Evolutionary conservation across 352 stramenopile species (phyloP), one percentile per base, ranked within the genome.

Genomic region (Globisporangium cylindrosporum): DNA sequence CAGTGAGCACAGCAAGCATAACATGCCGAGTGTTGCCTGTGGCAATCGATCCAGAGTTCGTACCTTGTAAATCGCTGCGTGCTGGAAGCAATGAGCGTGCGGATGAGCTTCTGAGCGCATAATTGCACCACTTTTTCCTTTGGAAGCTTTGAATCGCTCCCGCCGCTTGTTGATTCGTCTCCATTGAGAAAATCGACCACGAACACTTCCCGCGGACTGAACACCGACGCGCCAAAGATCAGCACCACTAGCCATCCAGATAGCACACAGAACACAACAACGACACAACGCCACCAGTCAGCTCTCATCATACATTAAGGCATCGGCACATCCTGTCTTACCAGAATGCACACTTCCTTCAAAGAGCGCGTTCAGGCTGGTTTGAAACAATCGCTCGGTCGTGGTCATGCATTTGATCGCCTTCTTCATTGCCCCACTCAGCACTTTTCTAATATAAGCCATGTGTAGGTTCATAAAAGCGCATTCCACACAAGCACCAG

Each of bases 71-170:
- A 41, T 18, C 66, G 68, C 36, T 74, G 43, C 15, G 67, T 70
- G 15, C 60, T 70, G 63, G 77, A 69, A 3, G 69, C 66, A 14
- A 89, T 75, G 6, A 92, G 59, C 38, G 66, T 66, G 57, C 82
- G 82, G 32, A 92, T 75, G 61, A 89, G 73, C 62, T 92, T 92
- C 66, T 92, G 82, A 4, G 74, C 67, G n/a, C 82, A 91, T 27
- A 92, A 66, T 0, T 65, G 73, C 29, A 71, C 54, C 29, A 84
- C 22, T 60, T 80, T 82, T 43, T 80, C 71, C 60, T 66, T 79
- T 5, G 68, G 20, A 62, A 73, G 69, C 4, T 48, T 25, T 7
- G 34, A 41, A 20, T 55, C 7, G 24, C 25, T 60, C 38, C 65
- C 10, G n/a, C 1, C 32, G 32, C 32, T 59, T 14, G 22, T 6